phyloP scores from a whole-genome alignment of 768 basidiomycete species.

The Pluteus cervinus region DNA sequence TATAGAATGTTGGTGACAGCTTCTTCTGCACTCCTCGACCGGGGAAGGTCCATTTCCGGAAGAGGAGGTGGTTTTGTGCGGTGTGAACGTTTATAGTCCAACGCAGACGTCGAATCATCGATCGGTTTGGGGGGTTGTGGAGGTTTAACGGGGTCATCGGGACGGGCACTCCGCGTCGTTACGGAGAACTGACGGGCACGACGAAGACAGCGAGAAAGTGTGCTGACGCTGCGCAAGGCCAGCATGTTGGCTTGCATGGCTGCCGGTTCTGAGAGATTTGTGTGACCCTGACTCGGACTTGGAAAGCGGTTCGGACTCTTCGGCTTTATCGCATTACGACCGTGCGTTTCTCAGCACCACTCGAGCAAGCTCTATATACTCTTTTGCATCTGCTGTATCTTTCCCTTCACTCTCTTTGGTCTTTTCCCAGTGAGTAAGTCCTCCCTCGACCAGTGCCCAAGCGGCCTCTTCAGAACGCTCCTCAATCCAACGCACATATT shows the following conservation, averaged over 20 bases:
- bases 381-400: constrained; percentile 38
- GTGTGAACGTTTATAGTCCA: constrained; percentile 84
- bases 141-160: constrained; percentile 25
- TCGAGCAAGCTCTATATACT: constrained; percentile 65
- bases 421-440: constrained; percentile 76
- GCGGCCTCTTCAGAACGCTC: constrained; percentile 83
- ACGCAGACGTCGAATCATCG: constrained; percentile 90
- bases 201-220: constrained; percentile 18
- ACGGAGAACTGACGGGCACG: constrained; percentile 32
- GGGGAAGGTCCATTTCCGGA: constrained; percentile 80
- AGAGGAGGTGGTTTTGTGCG: constrained; percentile 74
- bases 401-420: constrained; percentile 51
- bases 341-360: constrained; percentile 50
- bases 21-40: constrained; percentile 83
- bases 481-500: constrained; percentile 95
- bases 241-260: constrained; percentile 3
- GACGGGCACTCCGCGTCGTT: constrained; percentile 22
- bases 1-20: constrained; percentile 97
- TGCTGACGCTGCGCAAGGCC: constrained; percentile 21
- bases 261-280: background rate
- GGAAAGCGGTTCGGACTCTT: no score
- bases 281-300: no score
- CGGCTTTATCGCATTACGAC: constrained; percentile 7
- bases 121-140: constrained; percentile 77
- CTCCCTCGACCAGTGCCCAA: constrained; percentile 73